A percentile compares a stretch with the other conserved stretches of the same genome.
Evolutionary conservation across 2,329 filamentous ascomycete genomes (phyloP).

Genomic region (Penicillium rolfsii): DNA sequence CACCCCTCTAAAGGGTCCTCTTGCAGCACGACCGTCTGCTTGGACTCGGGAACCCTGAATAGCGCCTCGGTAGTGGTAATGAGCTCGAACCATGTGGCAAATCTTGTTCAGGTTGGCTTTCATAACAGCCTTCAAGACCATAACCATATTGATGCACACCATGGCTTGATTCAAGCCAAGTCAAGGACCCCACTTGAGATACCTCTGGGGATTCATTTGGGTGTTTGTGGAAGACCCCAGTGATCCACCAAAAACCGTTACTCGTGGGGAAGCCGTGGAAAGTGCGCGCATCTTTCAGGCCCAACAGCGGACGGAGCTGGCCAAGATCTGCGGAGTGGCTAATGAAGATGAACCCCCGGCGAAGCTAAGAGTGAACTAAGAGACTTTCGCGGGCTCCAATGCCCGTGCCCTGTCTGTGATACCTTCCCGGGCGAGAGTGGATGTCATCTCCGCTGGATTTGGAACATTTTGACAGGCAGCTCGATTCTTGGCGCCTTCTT

Average conservation of each 20-base stretch:
- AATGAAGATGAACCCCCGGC: constrained; percentile 25
- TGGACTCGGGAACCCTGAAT: constrained; percentile 3
- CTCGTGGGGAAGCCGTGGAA: not conserved
- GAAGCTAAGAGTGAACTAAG: constrained; percentile 23
- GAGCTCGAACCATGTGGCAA: constrained; percentile 18
- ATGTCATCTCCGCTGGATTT: constrained; percentile 6
- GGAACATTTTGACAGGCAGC: constrained; percentile 9
- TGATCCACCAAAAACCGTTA: not conserved
- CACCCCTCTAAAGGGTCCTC: not conserved
- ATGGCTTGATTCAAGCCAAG: not conserved
- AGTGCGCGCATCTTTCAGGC: constrained; percentile 5
- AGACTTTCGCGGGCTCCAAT: constrained; percentile 5
- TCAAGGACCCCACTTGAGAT: not conserved
- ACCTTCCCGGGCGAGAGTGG: constrained; percentile 12
- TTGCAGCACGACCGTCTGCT: not conserved
- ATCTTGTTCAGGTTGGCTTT: not conserved
- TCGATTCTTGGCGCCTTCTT: not conserved
- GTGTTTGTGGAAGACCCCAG: not conserved
- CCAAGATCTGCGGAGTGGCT: constrained; percentile 24
- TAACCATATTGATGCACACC: not conserved
- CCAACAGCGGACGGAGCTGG: constrained; percentile 9
- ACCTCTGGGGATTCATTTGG: not conserved
- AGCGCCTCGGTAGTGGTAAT: not conserved
- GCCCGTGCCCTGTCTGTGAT: not conserved
- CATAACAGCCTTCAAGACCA: not conserved